Conservation (phyloP, 1,139 yeast species). For the Geotrichum cucujoidarum region DNA sequence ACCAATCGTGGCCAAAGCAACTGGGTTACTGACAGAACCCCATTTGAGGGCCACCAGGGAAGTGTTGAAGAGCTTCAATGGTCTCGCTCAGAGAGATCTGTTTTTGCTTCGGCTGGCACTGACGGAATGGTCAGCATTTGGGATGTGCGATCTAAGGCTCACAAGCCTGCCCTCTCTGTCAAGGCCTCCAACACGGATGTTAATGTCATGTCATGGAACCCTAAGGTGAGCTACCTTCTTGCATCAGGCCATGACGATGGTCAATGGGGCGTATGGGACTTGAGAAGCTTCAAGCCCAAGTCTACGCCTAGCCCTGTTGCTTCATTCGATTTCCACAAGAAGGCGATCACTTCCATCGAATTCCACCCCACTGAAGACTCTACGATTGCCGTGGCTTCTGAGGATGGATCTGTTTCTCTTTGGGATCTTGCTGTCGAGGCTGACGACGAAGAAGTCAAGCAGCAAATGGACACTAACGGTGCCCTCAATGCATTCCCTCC, state of each 20-base stretch:
- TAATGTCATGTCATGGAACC: conserved; percentile 95
- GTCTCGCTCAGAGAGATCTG: conserved; percentile 89
- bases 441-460: conserved; percentile 87
- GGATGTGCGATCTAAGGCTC: conserved; percentile 94
- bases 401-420: conserved; percentile 91
- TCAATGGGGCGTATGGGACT: conserved; percentile 96
- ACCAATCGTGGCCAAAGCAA: conserved; percentile 72
- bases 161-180: conserved; percentile 83
- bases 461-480: conserved; percentile 62
- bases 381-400: conserved; percentile 90
- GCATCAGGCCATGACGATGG: conserved; percentile 99
- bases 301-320: conserved; percentile 64
- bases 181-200: conserved; percentile 79
- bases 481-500: conserved; percentile 68
- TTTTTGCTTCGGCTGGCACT: conserved; percentile 87
- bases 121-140: conserved; percentile 92
- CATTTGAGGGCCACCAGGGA: conserved; percentile 53
- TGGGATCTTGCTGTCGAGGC: conserved; percentile 98
- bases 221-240: conserved; percentile 73
- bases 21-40: conserved; percentile 84
- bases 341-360: conserved; percentile 87
- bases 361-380: conserved; percentile 96
- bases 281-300: conserved; percentile 64
- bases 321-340: conserved; percentile 82
- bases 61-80: conserved; percentile 96